Conservation (phyloP, 805 yeast species). For the Yueomyces sinensis region DNA sequence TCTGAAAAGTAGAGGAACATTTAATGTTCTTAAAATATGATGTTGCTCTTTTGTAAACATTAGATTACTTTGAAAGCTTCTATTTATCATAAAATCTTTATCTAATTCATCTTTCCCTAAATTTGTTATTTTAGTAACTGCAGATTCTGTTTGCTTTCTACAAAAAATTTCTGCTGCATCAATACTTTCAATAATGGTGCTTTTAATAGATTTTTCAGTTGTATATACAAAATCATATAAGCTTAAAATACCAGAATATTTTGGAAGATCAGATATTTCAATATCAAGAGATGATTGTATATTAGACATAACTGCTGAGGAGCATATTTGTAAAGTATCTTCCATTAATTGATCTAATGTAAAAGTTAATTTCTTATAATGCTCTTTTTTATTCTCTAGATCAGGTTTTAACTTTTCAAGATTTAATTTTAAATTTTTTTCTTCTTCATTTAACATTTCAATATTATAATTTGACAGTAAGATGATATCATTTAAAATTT, state of each 20-base stretch:
- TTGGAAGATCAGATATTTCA: conserved; percentile 24
- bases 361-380: conserved; percentile 43
- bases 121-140: conserved; percentile 48
- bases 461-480: conserved; percentile 51
- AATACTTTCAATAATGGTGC: conserved; percentile 53
- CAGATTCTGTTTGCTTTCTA: conserved; percentile 39
- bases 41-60: conserved; percentile 79
- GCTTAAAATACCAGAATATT: conserved; percentile 48
- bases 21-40: conserved; percentile 40
- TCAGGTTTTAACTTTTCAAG: conserved; percentile 50
- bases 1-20: conserved; percentile 43
- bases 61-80: conserved; percentile 51
- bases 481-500: conserved; percentile 53
- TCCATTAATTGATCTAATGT: conserved; percentile 54
- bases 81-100: conserved; percentile 41
- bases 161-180: conserved; percentile 56
- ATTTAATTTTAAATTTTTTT: conserved; percentile 32
- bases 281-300: conserved; percentile 39
- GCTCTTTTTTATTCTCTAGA: conserved; percentile 38
- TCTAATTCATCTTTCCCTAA: conserved; percentile 58
- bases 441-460: conserved; percentile 37
- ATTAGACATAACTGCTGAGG: conserved; percentile 42
- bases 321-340: conserved; percentile 39
- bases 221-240: conserved; percentile 55
- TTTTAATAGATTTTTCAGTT: conserved; percentile 57